Evolutionary conservation across 83 land plant genomes (phyloP).

Genomic region (Picea abies): DNA sequence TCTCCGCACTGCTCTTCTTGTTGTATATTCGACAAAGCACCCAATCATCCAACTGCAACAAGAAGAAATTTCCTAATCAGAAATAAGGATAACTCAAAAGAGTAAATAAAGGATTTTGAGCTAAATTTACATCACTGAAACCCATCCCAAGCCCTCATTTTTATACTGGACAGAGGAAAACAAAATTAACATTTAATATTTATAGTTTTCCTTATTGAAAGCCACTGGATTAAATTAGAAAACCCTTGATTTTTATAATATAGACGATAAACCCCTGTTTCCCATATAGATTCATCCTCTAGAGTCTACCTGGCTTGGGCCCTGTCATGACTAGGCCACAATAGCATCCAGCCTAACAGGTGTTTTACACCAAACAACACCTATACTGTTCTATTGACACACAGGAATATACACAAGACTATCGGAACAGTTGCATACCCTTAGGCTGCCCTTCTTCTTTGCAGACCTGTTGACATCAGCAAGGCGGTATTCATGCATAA

Average conservation of each 20-base stretch:
- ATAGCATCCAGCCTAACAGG: no score
- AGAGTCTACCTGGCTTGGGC: neutral
- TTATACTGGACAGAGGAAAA: no score
- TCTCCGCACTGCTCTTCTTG: conserved; percentile 35
- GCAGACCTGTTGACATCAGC: conserved; percentile 25
- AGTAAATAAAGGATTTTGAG: no score
- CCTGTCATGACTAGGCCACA: neutral
- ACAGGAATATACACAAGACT: no score
- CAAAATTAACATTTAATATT: no score
- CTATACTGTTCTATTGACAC: neutral
- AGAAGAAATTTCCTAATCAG: neutral
- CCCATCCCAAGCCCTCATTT: no score
- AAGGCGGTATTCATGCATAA: conserved; percentile 45
- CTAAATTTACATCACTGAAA: no score
- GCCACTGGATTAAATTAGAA: no score
- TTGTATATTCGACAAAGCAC: conserved; percentile 44
- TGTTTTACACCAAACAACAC: neutral
- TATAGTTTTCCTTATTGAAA: no score
- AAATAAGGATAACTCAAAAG: neutral
- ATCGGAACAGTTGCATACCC: conserved; percentile 17
- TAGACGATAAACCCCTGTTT: no score
- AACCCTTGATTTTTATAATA: no score
- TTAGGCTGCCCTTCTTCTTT: conserved; percentile 34
- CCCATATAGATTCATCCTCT: no score
- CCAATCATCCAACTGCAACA: conserved; percentile 47